Base-by-base conservation (phyloP, 805 yeast genomes). In the Grigorovia yakushimaensis region DNA sequence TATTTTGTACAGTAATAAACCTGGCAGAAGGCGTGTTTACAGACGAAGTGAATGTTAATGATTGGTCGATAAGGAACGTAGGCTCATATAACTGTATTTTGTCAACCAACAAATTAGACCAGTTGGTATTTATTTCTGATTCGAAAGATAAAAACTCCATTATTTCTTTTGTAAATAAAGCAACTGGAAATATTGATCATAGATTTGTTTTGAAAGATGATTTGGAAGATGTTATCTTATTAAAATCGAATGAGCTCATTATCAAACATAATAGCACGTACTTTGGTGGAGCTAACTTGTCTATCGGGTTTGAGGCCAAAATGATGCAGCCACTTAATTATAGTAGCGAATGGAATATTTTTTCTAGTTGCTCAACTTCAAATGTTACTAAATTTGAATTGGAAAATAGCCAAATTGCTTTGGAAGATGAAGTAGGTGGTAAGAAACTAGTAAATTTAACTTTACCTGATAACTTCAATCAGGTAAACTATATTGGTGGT, bases 31-130 rank as follows among this genome's bases (percentile, higher is more conserved):
- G 71, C 0, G 62, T 72, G 4, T 70, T 63, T 52, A 62, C 70
- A 22, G 82, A 78, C 46, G 81, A 78, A 50, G 79, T 81, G 0
- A 77, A 73, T 56, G 61, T 62, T 17, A 66, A 67, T 33, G 86
- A 81, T 54, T 79, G 82, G 82, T 73, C 77, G 42, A 59, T 70
- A 8, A 67, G 66, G 27, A 72, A 70, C 44, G 60, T 75, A 24
- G 82, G 82, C 0, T 53, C 57, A 6, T 65, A 73, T 42, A 46
- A 54, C 18, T 56, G 64, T 47, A 55, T 59, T n/a, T 21, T 54
- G 1, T 49, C 49, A 15, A 55, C 49, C 42, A 43, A 27, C 7
- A 22, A 43, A n/a, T 44, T 54, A 13, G 50, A 55, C 1, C 49
- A 50, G 13, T 41, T 65, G 19, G 49, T 65, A 18, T 48, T 68